Percentiles rank a stretch among this genome's conserved stretches.
phyloP scores from a whole-genome alignment of 768 basidiomycete genomes.

The Amanita phalloides region DNA sequence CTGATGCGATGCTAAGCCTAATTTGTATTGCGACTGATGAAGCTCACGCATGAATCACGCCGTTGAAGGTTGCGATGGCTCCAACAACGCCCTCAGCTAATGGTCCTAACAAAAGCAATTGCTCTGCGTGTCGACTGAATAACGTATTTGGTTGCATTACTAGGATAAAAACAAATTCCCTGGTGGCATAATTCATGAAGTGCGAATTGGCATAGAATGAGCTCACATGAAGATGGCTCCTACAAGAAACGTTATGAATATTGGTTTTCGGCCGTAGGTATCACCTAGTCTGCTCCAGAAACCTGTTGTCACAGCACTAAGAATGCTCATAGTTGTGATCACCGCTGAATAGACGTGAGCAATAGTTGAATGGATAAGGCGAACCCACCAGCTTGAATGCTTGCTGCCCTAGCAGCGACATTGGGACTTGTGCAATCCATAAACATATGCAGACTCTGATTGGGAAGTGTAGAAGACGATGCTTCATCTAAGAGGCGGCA shows the following conservation, averaged over 20 bases:
- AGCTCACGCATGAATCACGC: constrained; percentile 59
- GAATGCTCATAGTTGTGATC: constrained; percentile 63
- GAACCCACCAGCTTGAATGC: constrained; percentile 51
- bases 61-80: constrained; percentile 52
- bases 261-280: constrained; percentile 60
- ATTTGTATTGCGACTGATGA: background rate
- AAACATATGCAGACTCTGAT: constrained; percentile 4
- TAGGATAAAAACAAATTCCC: constrained; percentile 73
- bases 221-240: constrained; percentile 70
- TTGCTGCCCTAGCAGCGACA: constrained; percentile 60
- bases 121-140: constrained; percentile 47
- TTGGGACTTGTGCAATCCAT: constrained; percentile 29
- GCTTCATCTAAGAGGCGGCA: constrained; percentile 40
- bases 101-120: constrained; percentile 68
- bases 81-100: constrained; percentile 73
- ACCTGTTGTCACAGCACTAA: constrained; percentile 76
- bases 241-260: constrained; percentile 54
- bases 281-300: constrained; percentile 84
- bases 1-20: constrained; percentile 28
- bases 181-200: constrained; percentile 18
- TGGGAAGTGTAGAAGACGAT: constrained; percentile 11
- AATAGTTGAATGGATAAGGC: background rate
- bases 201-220: constrained; percentile 1
- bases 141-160: constrained; percentile 50
- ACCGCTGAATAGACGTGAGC: constrained; percentile 31